Evolutionary conservation across 768 basidiomycete species (phyloP).

Genomic region (Tylopilus felleus): DNA sequence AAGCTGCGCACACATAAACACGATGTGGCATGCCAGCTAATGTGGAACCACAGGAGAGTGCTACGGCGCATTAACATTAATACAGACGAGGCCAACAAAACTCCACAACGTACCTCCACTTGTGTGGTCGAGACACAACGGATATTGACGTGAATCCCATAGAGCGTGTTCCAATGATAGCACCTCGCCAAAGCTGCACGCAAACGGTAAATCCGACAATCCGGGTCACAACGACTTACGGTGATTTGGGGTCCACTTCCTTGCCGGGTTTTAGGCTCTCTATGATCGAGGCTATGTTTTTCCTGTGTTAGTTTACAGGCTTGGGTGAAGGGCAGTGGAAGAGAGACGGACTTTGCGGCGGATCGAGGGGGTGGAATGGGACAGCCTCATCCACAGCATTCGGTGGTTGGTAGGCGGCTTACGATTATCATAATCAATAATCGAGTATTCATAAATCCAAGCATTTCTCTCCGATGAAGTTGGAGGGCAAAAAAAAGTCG

Average conservation of each 20-base stretch:
- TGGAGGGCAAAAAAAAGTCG: no score
- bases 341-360: neutral
- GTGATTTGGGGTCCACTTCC: neutral
- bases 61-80: neutral
- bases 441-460: neutral
- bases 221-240: neutral
- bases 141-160: neutral
- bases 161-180: no score
- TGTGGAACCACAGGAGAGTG: no score
- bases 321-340: neutral
- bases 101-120: no score
- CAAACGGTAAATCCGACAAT: neutral
- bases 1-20: neutral
- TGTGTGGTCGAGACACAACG: neutral
- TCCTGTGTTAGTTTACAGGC: neutral
- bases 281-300: neutral
- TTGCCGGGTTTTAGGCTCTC: neutral
- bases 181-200: neutral
- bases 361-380: neutral
- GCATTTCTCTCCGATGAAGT: neutral
- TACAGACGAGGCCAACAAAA: neutral
- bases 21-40: neutral
- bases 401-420: neutral
- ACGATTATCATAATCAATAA: no score
- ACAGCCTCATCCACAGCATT: neutral